Conservation (phyloP, 306 rosid species). For the Gastrolobium villosum region DNA sequence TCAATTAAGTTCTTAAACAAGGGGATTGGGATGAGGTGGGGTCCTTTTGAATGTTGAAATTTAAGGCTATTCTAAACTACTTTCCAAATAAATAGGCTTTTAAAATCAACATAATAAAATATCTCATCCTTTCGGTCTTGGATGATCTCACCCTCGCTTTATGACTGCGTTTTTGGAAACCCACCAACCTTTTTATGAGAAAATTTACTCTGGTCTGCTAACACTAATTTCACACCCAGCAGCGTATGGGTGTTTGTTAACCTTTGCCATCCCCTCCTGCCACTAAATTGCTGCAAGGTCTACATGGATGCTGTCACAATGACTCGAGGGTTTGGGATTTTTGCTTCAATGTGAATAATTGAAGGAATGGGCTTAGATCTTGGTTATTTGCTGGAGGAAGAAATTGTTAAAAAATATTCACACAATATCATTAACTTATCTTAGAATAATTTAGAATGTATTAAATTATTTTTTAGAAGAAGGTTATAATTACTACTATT, state of each 20-base stretch:
- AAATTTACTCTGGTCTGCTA: conserved; percentile 3
- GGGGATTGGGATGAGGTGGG: conserved; percentile 48
- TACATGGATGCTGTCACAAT: conserved; percentile 37
- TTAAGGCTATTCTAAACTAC: conserved; percentile 29
- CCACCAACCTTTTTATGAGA: conserved; percentile 17
- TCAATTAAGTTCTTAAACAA: conserved; percentile 25
- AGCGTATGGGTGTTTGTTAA: conserved; percentile 41
- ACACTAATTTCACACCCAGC: conserved; percentile 26
- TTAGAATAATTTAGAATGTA: too few relatives aligned
- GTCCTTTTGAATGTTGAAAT: conserved; percentile 48
- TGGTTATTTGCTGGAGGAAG: conserved; percentile 19
- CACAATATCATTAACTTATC: too few relatives aligned
- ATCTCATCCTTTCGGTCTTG: not conserved
- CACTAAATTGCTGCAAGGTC: conserved; percentile 40
- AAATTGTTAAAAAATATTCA: not conserved
- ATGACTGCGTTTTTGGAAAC: conserved; percentile 27
- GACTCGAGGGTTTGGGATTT: conserved; percentile 8
- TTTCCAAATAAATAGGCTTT: conserved; percentile 6
- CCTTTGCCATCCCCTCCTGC: conserved; percentile 50
- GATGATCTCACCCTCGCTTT: conserved; percentile 17
- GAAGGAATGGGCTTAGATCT: conserved; percentile 57
- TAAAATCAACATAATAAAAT: not conserved
- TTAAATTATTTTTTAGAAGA: too few relatives aligned
- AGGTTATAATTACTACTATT: too few relatives aligned
- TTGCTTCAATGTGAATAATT: conserved; percentile 41